Evolutionary conservation across 2,329 filamentous ascomycete species (phyloP), one percentile per base, ranked within the genome.

Genomic region (Aspergillus glaucus): DNA sequence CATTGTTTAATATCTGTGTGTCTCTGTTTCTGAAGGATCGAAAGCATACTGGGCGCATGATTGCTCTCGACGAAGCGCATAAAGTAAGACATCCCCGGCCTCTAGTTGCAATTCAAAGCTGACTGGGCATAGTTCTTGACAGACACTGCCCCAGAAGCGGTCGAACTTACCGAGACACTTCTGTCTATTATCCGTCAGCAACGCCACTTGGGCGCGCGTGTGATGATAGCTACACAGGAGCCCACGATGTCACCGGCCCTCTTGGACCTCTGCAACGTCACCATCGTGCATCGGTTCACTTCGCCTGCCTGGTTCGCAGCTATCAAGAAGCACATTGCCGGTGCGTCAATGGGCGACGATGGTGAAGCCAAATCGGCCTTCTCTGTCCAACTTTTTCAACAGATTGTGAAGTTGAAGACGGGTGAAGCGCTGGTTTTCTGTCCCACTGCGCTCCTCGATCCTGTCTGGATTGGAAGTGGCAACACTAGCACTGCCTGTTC

Each of bases 51-150:
- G 81, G 84, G 0, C 76, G 81, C 4, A 72, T 90, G 34, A 67
- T 91, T 12, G 85, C 85, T 0, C 71, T 91, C 0, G 87, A 92
- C 53, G 86, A 92, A 61, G 87, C 87, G 0, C 87, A 93, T 62
- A 90, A 90, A 58, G 78, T 79, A 64, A 9, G 12, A 41, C 10
- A 14, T 21, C 7, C 19, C 7, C 34, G 17, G 34, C 4, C 14
- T 17, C 34, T 36, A n/a, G n/a, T 36, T 36, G 14, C 6, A n/a
- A 17, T 36, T 15, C 14, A n/a, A 36, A 36, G 34, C 34, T 36
- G 14, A 36, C 34, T 30, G 17, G 14, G 15, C 19, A 14, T 47
- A 79, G 68, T 88, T 84, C 61, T 82, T 88, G 77, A 79, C 50
- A 2, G 51, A 75, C 10, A 70, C 73, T 0, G 77, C 77, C 0